phyloP scores from a whole-genome alignment of 139 green algal species.

The Closterium sp. region DNA sequence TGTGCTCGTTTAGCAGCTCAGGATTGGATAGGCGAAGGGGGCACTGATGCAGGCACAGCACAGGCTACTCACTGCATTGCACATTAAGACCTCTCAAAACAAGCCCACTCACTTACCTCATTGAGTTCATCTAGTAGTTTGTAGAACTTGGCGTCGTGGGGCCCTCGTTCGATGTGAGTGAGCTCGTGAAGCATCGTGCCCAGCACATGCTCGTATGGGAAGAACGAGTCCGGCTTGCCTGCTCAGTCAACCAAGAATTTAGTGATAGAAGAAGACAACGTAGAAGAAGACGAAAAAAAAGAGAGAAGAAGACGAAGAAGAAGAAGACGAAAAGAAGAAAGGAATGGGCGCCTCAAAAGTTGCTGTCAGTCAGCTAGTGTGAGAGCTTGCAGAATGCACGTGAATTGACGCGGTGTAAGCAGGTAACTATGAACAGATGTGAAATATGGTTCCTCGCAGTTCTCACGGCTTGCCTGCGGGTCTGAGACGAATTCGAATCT shows the following conservation, averaged over 20 bases:
- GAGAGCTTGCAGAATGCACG: too few species aligned
- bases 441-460: not conserved
- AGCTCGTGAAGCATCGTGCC: constrained; percentile 90
- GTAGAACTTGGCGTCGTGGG: constrained; percentile 78
- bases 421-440: not conserved
- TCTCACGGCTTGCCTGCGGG: not conserved
- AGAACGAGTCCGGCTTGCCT: constrained; percentile 55
- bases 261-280: too few species aligned
- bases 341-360: too few species aligned
- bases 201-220: constrained; percentile 72
- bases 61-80: too few species aligned
- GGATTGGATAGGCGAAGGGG: not conserved
- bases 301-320: too few species aligned
- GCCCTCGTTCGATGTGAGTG: constrained; percentile 68
- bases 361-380: too few species aligned
- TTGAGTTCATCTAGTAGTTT: constrained; percentile 86
- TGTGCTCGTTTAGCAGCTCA: too few species aligned
- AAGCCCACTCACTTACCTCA: constrained; percentile 31
- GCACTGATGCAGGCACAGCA: not conserved
- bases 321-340: not conserved
- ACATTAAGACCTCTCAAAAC: too few species aligned
- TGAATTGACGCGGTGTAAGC: too few species aligned
- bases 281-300: constrained; percentile 10
- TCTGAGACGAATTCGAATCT: constrained; percentile 54
- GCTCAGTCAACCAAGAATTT: constrained; percentile 11